These are phyloP conservation scores for Leishmania martiniquensis DNA, from an alignment of 208 protist genomes.

Conservation along the genomic window DNA sequence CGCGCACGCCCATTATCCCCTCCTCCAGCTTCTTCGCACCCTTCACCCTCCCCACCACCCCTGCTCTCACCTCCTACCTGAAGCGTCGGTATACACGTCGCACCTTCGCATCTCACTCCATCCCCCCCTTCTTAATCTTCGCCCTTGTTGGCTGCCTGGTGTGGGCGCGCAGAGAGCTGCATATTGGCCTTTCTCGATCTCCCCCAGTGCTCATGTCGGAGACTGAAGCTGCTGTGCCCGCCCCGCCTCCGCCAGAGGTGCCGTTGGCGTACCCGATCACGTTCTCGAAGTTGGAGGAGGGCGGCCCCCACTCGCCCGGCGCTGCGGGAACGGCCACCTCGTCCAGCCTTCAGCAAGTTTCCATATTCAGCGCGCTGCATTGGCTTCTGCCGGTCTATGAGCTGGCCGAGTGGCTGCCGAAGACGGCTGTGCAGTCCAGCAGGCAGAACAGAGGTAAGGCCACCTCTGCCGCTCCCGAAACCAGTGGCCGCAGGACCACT, in stretches of 20 bases:
- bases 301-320: conserved; percentile 1
- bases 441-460: conserved; percentile 1
- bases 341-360: conserved; percentile 30
- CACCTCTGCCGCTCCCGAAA: not conserved
- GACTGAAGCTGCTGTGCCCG: not conserved
- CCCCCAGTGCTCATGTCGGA: not conserved
- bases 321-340: conserved; percentile 8
- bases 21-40: no score
- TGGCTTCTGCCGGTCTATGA: conserved; percentile 68
- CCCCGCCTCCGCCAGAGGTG: conserved; percentile 33
- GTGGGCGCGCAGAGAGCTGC: not conserved
- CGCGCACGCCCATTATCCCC: no score
- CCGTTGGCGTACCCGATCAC: conserved; percentile 37
- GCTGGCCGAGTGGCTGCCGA: conserved; percentile 51
- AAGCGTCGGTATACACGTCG: no score
- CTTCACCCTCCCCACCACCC: no score
- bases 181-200: not conserved
- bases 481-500: not conserved
- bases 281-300: conserved; percentile 19
- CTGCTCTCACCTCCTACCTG: no score
- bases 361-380: conserved; percentile 53
- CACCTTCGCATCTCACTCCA: not conserved
- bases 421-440: conserved; percentile 1
- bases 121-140: not conserved
- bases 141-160: not conserved